These are phyloP conservation scores for Pyrrhoderma lamaoense DNA, from an alignment of 1,284 basidiomycete species.

Conservation along the genomic window DNA sequence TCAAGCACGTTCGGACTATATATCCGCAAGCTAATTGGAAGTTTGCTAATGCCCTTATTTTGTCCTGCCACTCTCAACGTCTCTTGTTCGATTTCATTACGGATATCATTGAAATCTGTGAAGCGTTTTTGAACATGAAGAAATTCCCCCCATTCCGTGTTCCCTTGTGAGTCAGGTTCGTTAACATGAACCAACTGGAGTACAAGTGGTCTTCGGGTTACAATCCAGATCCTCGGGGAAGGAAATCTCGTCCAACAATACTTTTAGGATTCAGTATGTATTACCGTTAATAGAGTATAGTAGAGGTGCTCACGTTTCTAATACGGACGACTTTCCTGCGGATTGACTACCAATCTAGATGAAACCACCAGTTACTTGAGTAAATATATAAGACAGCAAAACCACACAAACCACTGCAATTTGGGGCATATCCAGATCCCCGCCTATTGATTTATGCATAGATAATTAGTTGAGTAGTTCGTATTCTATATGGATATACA, in stretches of 20 bases:
- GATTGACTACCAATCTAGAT: conserved; percentile 78
- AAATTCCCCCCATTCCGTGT: conserved; percentile 93
- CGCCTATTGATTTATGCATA: conserved; percentile 39
- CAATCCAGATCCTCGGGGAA: conserved; percentile 90
- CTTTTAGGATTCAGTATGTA: conserved; percentile 32
- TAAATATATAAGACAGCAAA: background rate
- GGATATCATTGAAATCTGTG: conserved; percentile 90
- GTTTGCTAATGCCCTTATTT: conserved; percentile 96
- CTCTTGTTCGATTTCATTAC: conserved; percentile 97
- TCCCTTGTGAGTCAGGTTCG: conserved; percentile 38
- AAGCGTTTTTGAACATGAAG: conserved; percentile 94
- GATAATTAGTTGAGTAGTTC: background rate
- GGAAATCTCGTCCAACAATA: conserved; percentile 93
- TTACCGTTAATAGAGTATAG: background rate
- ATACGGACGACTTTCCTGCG: conserved; percentile 78
- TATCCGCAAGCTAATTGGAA: conserved; percentile 92
- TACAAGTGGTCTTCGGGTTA: conserved; percentile 90
- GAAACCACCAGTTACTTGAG: background rate
- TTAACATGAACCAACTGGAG: conserved; percentile 93
- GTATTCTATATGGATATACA: conserved; percentile 24
- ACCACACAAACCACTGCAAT: conserved; percentile 56
- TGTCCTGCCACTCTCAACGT: conserved; percentile 96
- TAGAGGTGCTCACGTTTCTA: conserved; percentile 61
- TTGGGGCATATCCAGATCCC: conserved; percentile 83
- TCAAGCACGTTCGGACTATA: conserved; percentile 94